phyloP scores from a whole-genome alignment of 2,329 filamentous ascomycete species.

The Mycosphaerella sp. region DNA sequence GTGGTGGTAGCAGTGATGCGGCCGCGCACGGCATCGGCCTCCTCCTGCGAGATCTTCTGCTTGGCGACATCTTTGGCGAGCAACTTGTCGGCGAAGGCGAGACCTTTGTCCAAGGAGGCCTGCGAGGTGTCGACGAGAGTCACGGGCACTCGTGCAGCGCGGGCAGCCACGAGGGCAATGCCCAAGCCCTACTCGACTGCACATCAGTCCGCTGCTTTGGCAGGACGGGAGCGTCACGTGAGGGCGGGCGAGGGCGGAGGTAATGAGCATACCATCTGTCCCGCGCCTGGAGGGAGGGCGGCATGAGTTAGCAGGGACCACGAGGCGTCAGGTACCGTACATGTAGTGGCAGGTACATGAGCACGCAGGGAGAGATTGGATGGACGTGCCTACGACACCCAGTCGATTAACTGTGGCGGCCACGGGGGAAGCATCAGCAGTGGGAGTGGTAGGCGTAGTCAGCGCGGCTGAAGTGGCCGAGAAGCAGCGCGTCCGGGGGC shows the following conservation, averaged over 20 bases:
- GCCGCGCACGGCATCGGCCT: constrained; percentile 66
- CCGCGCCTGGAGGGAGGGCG: constrained; percentile 4
- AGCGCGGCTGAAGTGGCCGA: constrained; percentile 51
- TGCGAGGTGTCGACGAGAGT: constrained; percentile 79
- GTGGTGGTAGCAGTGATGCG: constrained; percentile 65
- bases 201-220: constrained; percentile 19
- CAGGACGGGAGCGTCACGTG: constrained; percentile 1
- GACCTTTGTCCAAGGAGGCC: constrained; percentile 76
- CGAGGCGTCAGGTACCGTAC: too few species aligned
- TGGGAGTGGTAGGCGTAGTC: constrained; percentile 32
- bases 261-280: constrained; percentile 24
- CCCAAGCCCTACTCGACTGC: constrained; percentile 65
- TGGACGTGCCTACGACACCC: constrained; percentile 62
- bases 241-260: constrained; percentile 1
- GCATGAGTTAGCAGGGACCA: constrained; percentile 47
- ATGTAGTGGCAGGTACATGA: too few species aligned
- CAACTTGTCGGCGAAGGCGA: constrained; percentile 90
- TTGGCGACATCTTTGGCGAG: constrained; percentile 90
- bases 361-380: constrained; percentile 47
- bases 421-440: constrained; percentile 26
- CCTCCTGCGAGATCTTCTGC: constrained; percentile 72
- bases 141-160: constrained; percentile 76
- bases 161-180: constrained; percentile 89
- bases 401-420: constrained; percentile 73
- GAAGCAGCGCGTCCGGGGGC: constrained; percentile 46